Percentiles rank a stretch among this genome's conserved stretches.
Conservation (phyloP, 2,329 filamentous ascomycete species). For the Alternaria atra region DNA sequence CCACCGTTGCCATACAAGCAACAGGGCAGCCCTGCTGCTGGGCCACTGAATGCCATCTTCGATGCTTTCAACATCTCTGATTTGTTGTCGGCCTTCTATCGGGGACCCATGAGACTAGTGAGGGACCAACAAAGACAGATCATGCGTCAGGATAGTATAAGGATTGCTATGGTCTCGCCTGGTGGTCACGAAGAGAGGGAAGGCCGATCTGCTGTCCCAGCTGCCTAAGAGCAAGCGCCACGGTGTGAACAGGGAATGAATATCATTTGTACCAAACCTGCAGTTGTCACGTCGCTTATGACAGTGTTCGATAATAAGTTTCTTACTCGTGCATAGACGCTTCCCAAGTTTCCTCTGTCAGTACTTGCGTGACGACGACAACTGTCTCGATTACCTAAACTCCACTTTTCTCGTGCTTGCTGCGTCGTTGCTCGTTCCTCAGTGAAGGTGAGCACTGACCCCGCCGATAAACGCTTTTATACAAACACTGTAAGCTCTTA, state of each 20-base stretch:
- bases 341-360: not conserved
- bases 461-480: not conserved
- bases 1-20: conserved; percentile 34
- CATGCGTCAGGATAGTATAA: conserved; percentile 29
- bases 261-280: not conserved
- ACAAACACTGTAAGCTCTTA: not conserved
- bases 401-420: not conserved
- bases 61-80: conserved; percentile 43
- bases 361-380: not conserved
- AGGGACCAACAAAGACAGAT: conserved; percentile 40
- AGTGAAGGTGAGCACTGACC: not conserved
- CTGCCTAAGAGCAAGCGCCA: too few species aligned
- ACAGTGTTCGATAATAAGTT: not conserved
- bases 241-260: not conserved
- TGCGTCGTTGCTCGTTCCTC: not conserved
- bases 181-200: not conserved
- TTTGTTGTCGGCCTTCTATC: conserved; percentile 37
- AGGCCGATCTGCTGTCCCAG: not conserved
- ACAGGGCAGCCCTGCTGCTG: conserved; percentile 22
- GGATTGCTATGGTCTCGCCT: not conserved
- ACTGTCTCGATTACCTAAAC: not conserved
- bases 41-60: conserved; percentile 30
- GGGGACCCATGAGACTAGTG: conserved; percentile 44
- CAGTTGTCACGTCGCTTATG: not conserved
- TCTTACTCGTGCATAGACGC: not conserved